A percentile compares a stretch with the other conserved stretches of the same genome.
Evolutionary conservation across 345 rosid genomes (phyloP).

Genomic region (Syzygium aqueum): DNA sequence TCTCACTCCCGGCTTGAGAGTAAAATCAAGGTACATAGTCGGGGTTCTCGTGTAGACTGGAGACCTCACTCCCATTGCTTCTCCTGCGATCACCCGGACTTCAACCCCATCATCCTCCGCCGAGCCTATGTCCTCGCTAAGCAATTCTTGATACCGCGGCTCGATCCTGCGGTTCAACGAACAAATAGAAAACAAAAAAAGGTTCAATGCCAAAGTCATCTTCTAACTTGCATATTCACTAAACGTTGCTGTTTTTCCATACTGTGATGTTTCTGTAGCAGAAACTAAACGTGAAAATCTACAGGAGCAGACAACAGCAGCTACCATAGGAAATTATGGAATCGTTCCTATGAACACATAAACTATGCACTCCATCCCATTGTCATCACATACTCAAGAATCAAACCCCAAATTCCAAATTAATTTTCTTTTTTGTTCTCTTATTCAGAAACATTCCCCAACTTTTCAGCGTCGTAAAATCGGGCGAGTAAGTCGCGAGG

Average conservation of each 20-base stretch:
- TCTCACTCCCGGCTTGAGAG: constrained; percentile 49
- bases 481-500: neutral
- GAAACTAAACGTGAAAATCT: neutral
- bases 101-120: constrained; percentile 60
- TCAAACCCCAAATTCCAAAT: neutral
- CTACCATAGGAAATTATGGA: neutral
- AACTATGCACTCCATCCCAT: neutral
- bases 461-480: neutral
- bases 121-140: constrained; percentile 42
- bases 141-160: constrained; percentile 75
- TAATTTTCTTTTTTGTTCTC: neutral
- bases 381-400: neutral
- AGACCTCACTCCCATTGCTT: constrained; percentile 77
- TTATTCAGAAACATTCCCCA: neutral
- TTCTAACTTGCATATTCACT: neutral
- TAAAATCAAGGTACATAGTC: constrained; percentile 75
- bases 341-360: neutral
- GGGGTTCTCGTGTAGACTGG: constrained; percentile 86
- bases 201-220: neutral
- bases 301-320: neutral
- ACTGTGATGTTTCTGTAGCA: neutral
- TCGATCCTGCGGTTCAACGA: constrained; percentile 53
- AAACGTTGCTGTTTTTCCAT: neutral
- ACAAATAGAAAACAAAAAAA: neutral
- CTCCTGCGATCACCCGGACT: constrained; percentile 76